Conservation (phyloP, 352 stramenopile genomes). For the Phytopythium montanum region DNA sequence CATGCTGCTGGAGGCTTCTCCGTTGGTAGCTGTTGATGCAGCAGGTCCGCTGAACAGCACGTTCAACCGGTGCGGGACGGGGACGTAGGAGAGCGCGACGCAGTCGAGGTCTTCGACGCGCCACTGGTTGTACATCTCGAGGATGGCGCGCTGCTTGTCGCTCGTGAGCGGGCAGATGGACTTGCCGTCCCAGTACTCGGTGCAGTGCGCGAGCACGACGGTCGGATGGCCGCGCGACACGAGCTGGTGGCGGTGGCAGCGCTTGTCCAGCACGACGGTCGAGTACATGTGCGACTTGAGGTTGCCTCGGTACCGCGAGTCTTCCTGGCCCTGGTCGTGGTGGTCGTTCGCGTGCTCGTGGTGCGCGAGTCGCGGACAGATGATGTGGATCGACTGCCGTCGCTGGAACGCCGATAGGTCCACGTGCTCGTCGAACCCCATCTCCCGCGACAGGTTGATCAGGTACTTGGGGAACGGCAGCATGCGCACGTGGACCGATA, state of each 20-base stretch:
- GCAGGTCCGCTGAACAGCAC: conserved; percentile 34
- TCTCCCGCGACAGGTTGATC: conserved; percentile 74
- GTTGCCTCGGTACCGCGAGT: conserved; percentile 78
- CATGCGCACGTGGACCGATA: conserved; percentile 83
- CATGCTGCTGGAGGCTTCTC: conserved; percentile 17
- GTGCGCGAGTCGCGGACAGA: conserved; percentile 73
- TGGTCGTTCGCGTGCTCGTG: conserved; percentile 84
- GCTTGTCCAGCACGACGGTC: conserved; percentile 79
- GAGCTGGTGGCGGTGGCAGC: conserved; percentile 74
- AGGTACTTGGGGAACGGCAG: conserved; percentile 81
- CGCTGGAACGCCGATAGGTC: conserved; percentile 67
- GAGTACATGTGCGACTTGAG: conserved; percentile 87
- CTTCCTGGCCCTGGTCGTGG: conserved; percentile 82
- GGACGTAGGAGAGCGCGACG: conserved; percentile 79
- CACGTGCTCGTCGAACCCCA: conserved; percentile 67
- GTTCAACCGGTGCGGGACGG: conserved; percentile 71
- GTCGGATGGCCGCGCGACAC: conserved; percentile 75
- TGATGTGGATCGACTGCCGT: conserved; percentile 76
- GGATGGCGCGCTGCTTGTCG: conserved; percentile 73
- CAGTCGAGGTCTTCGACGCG: conserved; percentile 83
- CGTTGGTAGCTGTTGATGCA: conserved; percentile 19
- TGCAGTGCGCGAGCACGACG: conserved; percentile 69
- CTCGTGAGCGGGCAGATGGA: conserved; percentile 81
- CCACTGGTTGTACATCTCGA: conserved; percentile 90
- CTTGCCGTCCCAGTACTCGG: conserved; percentile 86